Evolutionary conservation across 164 flowering plant species (phyloP), one percentile per base, ranked within the genome.

Genomic region (Warburgia ugandensis): DNA sequence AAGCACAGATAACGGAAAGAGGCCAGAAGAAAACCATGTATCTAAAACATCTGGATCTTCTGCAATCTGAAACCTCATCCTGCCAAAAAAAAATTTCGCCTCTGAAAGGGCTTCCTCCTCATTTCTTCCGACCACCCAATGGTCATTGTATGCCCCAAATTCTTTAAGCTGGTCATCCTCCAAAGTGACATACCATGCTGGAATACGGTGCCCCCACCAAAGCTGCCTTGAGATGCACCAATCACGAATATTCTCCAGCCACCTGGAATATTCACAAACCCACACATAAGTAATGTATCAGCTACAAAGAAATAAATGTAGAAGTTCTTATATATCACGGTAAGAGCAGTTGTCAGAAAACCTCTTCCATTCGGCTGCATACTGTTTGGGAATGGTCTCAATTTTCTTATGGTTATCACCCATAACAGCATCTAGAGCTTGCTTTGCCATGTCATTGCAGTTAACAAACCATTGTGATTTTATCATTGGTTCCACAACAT

Each of bases 151-250:
- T 12, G 72, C 75, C 31, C 99, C 97, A 68, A 82, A 49, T 58
- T 86, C 92, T 65, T 78, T 81, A 54, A 69, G 54, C 53, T 71
- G 40, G 67, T 94, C 97, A 63, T 78, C 90, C 49, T 84, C 96
- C 52, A 89, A 58, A 1, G 77, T 68, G 39, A 78, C 83, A 67
- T 94, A 94, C 97, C 97, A 89, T 22, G 99, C 99, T 57, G 97
- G 99, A 66, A 94, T 66, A 0, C 82, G 81, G 69, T 94, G 99
- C 21, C 99, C 99, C 99, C 99, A 94, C 99, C 99, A 94, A 10
- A 94, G 87, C 65, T 94, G 99, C 67, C 99, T 72, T 31, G 99
- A 94, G 49, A 94, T 75, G 65, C 99, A 94, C 99, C 99, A 94
- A 69, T 94, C 99, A 27, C 90, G 91, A 48, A 86, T 89, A 49